These are phyloP conservation scores for Fusarium dimerum DNA, from an alignment of 2,329 filamentous ascomycete species.

Conservation along the genomic window DNA sequence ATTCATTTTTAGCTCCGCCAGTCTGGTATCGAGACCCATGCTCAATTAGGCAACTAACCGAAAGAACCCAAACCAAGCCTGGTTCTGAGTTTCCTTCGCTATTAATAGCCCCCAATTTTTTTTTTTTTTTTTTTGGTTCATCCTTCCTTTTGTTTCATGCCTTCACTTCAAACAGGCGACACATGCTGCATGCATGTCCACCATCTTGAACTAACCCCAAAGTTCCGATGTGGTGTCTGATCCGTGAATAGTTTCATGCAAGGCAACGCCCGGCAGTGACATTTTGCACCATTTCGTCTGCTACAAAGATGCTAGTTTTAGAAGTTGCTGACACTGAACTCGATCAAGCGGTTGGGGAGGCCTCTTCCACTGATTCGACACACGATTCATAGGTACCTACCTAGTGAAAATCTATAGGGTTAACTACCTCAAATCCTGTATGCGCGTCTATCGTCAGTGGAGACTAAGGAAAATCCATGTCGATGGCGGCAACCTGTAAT, in stretches of 20 bases:
- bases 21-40: slow-evolving; percentile 9
- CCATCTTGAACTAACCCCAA: not conserved
- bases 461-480: too few relatives aligned
- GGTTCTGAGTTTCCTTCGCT: not conserved
- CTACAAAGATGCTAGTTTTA: too few relatives aligned
- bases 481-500: too few relatives aligned
- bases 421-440: not conserved
- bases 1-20: slow-evolving; percentile 1
- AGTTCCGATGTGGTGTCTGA: not conserved
- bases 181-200: not conserved
- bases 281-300: not conserved
- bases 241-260: not conserved
- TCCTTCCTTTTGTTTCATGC: not conserved
- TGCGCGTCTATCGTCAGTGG: not conserved
- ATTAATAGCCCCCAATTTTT: slow-evolving; percentile 20
- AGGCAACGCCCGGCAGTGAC: not conserved
- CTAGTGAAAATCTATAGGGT: too few relatives aligned
- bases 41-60: slow-evolving; percentile 15
- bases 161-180: not conserved
- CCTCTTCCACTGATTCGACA: not conserved
- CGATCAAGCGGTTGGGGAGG: not conserved
- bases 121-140: not conserved
- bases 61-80: slow-evolving; percentile 1
- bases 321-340: not conserved
- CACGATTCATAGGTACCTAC: too few relatives aligned